These are phyloP conservation scores for Aspergillus melleus DNA, from an alignment of 2,329 filamentous ascomycete genomes.

Conservation along the genomic window DNA sequence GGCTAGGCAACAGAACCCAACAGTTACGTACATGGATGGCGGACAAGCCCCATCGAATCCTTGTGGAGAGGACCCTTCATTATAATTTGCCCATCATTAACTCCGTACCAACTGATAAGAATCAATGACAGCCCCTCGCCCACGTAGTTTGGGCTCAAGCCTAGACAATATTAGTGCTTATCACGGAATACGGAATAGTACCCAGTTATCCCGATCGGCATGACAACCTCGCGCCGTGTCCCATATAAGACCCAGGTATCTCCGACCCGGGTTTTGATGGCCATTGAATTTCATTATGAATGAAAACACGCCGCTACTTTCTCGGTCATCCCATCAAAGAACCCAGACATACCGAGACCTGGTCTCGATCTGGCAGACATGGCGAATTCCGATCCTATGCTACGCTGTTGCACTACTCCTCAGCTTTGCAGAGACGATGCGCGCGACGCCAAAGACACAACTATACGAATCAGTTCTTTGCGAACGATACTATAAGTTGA, in stretches of 20 bases:
- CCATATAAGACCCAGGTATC: background rate
- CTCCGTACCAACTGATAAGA: too few species aligned
- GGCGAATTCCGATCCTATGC: background rate
- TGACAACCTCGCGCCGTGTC: background rate
- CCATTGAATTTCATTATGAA: background rate
- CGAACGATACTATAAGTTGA: background rate
- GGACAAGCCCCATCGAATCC: background rate
- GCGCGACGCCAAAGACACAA: background rate
- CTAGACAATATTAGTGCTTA: background rate
- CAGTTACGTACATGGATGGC: too few species aligned
- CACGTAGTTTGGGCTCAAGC: background rate
- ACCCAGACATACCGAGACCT: background rate
- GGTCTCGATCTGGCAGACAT: background rate
- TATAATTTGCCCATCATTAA: too few species aligned
- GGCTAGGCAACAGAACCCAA: too few species aligned
- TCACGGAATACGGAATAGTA: background rate
- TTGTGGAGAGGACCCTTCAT: background rate
- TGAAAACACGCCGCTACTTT: background rate
- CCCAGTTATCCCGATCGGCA: background rate
- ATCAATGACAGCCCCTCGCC: too few species aligned
- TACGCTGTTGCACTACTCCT: background rate
- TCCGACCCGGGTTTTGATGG: background rate
- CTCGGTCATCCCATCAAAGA: background rate
- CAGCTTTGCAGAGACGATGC: background rate
- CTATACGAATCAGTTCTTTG: background rate